Conservation (phyloP, 768 basidiomycete genomes). For the Amanita phalloides region DNA sequence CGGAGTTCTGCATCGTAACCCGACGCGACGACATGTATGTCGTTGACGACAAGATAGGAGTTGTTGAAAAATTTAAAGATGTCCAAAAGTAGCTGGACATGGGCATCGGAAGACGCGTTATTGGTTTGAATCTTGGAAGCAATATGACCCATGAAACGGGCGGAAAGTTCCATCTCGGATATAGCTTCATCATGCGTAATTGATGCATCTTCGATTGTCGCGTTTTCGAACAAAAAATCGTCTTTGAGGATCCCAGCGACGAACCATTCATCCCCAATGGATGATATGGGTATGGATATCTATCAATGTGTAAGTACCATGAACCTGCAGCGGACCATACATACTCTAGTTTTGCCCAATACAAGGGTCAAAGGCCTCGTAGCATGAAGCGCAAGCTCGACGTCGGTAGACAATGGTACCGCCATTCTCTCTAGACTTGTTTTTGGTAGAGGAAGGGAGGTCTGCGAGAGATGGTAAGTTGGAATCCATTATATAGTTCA, state of each 20-base stretch:
- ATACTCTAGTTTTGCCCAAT: conserved; percentile 40
- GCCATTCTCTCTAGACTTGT: conserved; percentile 23
- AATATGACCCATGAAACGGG: conserved; percentile 75
- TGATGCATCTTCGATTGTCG: conserved; percentile 38
- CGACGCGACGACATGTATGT: conserved; percentile 77
- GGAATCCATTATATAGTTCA: conserved; percentile 25
- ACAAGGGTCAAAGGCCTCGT: conserved; percentile 40
- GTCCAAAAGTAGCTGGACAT: conserved; percentile 59
- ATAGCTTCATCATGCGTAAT: conserved; percentile 44
- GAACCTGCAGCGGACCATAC: conserved; percentile 14
- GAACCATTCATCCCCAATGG: conserved; percentile 80
- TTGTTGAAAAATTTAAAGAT: conserved; percentile 71
- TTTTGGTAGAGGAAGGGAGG: conserved; percentile 10
- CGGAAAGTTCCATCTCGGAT: conserved; percentile 66
- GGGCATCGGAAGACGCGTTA: conserved; percentile 38
- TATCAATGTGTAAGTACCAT: conserved; percentile 17
- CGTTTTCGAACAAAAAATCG: conserved; percentile 66
- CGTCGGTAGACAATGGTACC: conserved; percentile 24
- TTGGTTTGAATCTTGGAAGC: conserved; percentile 52
- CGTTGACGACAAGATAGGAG: conserved; percentile 57
- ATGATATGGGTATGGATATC: conserved; percentile 83
- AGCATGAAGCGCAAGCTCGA: conserved; percentile 22
- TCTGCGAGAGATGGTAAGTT: conserved; percentile 12
- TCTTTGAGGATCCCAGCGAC: conserved; percentile 86
- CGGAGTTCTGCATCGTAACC: conserved; percentile 67